Percentiles rank a stretch among this genome's conserved stretches.
Evolutionary conservation across 2,329 filamentous ascomycete genomes (phyloP).

Genomic region (Tolypocladium endophyticum): DNA sequence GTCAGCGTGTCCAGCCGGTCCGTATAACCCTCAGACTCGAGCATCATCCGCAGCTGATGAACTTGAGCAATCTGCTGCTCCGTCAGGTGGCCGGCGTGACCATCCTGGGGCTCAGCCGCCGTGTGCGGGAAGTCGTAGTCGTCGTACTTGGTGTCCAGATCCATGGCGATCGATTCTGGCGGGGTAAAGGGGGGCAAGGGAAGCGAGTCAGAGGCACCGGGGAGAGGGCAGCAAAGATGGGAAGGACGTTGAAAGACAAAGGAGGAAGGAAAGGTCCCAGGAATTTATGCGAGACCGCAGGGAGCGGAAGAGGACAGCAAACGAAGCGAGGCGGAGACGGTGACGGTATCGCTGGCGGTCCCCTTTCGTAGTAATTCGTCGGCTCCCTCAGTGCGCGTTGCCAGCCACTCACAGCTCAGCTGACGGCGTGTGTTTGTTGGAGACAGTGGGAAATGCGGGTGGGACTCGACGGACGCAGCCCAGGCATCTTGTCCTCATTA

Average conservation of each 20-base stretch:
- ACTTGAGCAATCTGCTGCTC: conserved; percentile 83
- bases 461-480: background rate
- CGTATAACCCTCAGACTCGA: conserved; percentile 74
- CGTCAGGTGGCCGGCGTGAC: conserved; percentile 83
- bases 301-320: background rate
- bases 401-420: background rate
- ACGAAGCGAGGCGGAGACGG: background rate
- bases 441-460: background rate
- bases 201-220: background rate
- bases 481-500: no score
- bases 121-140: conserved; percentile 86
- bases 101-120: conserved; percentile 56
- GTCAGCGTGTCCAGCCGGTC: conserved; percentile 87
- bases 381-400: background rate
- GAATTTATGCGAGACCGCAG: background rate
- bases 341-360: background rate
- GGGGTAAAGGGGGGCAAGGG: background rate
- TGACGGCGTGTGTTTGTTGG: background rate
- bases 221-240: background rate
- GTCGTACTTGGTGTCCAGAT: conserved; percentile 85
- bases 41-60: conserved; percentile 69
- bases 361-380: background rate
- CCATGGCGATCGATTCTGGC: conserved; percentile 27
- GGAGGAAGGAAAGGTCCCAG: background rate
- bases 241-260: background rate